A percentile compares a stretch with the other conserved stretches of the same genome.
These are phyloP conservation scores for Fusarium phyllophilum DNA, from an alignment of 2,329 filamentous ascomycete species.

Conservation along the genomic window DNA sequence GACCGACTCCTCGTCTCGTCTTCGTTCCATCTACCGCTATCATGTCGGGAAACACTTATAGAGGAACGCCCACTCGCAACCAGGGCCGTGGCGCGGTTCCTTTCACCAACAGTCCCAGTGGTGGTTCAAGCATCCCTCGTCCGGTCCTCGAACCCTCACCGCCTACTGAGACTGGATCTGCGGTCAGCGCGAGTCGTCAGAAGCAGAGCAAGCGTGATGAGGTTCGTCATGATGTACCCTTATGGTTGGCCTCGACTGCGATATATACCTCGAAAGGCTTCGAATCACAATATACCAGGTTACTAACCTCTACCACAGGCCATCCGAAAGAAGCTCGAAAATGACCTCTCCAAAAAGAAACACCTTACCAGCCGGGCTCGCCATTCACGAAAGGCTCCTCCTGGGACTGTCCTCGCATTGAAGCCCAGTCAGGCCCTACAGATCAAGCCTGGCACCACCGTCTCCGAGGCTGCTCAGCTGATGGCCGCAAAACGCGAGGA, in stretches of 20 bases:
- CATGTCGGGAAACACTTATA: slow-evolving; percentile 71
- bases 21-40: slow-evolving; percentile 43
- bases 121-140: slow-evolving; percentile 74
- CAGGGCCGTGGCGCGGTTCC: slow-evolving; percentile 68
- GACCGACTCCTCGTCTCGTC: slow-evolving; percentile 34
- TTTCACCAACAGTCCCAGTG: slow-evolving; percentile 69
- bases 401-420: slow-evolving; percentile 93
- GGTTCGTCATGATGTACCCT: slow-evolving; percentile 65
- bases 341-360: slow-evolving; percentile 97
- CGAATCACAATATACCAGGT: background rate
- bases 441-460: slow-evolving; percentile 94
- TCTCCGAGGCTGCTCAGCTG: slow-evolving; percentile 94
- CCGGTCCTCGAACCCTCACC: slow-evolving; percentile 70
- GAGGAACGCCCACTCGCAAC: slow-evolving; percentile 74
- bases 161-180: slow-evolving; percentile 70
- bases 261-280: slow-evolving; percentile 29
- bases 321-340: slow-evolving; percentile 96
- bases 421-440: slow-evolving; percentile 96
- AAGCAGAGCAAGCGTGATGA: slow-evolving; percentile 99
- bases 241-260: background rate
- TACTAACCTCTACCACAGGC: slow-evolving; percentile 67
- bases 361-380: slow-evolving; percentile 80
- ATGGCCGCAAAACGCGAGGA: slow-evolving; percentile 99
- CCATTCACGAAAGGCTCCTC: slow-evolving; percentile 91
- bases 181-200: slow-evolving; percentile 91